phyloP scores from a whole-genome alignment of 176 grass and related monocot species.

The Lolium perenne region DNA sequence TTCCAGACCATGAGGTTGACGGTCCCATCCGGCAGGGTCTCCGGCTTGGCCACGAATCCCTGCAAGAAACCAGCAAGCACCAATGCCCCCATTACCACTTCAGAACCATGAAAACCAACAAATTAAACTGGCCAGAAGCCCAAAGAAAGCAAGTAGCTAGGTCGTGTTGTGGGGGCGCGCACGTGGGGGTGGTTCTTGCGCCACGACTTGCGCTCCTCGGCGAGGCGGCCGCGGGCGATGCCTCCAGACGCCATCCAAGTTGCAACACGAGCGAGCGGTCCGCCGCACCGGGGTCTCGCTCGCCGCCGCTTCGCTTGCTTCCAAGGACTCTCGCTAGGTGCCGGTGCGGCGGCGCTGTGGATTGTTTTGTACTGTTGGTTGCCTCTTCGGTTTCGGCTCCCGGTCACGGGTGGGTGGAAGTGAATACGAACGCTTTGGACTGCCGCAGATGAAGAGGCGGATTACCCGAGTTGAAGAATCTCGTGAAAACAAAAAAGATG shows the following conservation, averaged over 20 bases:
- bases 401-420: not conserved
- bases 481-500: not conserved
- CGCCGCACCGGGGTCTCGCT: not conserved
- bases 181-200: conserved; percentile 89
- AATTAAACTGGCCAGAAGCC: not conserved
- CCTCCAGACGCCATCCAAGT: conserved; percentile 58
- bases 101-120: not conserved
- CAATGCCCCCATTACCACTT: not conserved
- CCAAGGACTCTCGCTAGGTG: not conserved
- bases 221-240: conserved; percentile 73
- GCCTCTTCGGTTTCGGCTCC: conserved; percentile 6
- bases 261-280: not conserved
- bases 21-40: conserved; percentile 77
- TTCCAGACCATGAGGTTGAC: conserved; percentile 85
- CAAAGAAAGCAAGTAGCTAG: not conserved
- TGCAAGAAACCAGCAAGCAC: conserved; percentile 41
- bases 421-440: not conserved
- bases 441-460: not conserved
- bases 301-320: conserved; percentile 5
- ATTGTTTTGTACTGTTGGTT: too few relatives aligned
- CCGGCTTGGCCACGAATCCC: conserved; percentile 92
- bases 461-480: not conserved
- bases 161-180: conserved; percentile 3
- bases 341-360: not conserved
- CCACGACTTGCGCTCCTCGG: conserved; percentile 88